Conservation (phyloP, 148 eudicot genomes). For the Beta vulgaris region DNA sequence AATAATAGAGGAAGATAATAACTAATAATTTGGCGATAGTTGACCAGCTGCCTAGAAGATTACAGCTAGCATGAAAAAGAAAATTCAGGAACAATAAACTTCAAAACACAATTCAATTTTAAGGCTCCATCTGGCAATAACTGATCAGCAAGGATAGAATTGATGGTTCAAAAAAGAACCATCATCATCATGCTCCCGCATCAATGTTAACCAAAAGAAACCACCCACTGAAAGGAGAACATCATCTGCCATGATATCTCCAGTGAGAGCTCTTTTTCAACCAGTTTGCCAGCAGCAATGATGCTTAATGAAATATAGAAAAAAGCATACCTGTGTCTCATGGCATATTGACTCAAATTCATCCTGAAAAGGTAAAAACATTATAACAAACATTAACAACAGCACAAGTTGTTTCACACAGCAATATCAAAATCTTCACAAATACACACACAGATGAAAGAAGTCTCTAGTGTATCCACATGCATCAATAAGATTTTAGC, state of each 20-base stretch:
- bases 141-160: background rate
- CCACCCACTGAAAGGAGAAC: background rate
- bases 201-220: background rate
- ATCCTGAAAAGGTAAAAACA: constrained; percentile 44
- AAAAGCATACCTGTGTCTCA: constrained; percentile 55
- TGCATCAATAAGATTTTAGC: background rate
- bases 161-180: background rate
- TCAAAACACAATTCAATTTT: background rate
- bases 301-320: constrained; percentile 2
- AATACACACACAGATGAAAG: too few species aligned
- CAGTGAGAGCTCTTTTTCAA: background rate
- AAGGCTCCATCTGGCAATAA: background rate
- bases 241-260: background rate
- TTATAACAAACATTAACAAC: background rate
- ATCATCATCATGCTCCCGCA: background rate
- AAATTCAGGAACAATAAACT: too few species aligned
- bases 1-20: too few species aligned
- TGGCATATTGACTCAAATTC: constrained; percentile 48
- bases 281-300: constrained; percentile 2
- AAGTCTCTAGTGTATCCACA: too few species aligned
- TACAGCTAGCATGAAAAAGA: background rate
- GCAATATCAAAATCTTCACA: background rate
- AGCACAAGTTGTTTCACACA: background rate
- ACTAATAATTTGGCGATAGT: too few species aligned
- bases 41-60: too few species aligned